Percentiles rank a stretch among this genome's conserved stretches.
phyloP scores from a whole-genome alignment of 2,329 filamentous ascomycete genomes.

The Pyricularia sp. region DNA sequence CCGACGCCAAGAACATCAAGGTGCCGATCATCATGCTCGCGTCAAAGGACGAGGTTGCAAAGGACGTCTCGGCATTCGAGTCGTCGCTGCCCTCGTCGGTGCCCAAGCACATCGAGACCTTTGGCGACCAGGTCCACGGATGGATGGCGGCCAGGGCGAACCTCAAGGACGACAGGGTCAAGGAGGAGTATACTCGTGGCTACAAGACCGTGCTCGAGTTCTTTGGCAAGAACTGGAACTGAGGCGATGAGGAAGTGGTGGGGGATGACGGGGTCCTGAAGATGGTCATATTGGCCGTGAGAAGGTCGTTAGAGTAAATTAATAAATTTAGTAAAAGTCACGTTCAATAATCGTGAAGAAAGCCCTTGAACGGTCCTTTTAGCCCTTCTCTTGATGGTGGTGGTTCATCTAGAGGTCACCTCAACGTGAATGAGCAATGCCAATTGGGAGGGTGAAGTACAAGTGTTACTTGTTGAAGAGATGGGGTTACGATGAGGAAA shows the following conservation, averaged over 20 bases:
- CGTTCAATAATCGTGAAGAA: neutral
- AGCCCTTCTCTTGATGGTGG: neutral
- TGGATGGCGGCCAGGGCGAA: slow-evolving; percentile 60
- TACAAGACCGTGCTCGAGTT: slow-evolving; percentile 47
- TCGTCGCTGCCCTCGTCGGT: slow-evolving; percentile 29
- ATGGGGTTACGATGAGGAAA: too few relatives aligned
- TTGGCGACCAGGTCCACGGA: slow-evolving; percentile 54
- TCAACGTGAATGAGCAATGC: too few relatives aligned
- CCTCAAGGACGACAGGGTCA: slow-evolving; percentile 41
- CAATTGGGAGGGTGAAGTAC: too few relatives aligned
- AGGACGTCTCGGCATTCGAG: slow-evolving; percentile 43
- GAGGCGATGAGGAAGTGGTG: neutral
- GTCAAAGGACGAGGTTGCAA: slow-evolving; percentile 48
- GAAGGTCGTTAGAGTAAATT: neutral
- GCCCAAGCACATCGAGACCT: slow-evolving; percentile 51
- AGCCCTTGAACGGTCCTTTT: neutral
- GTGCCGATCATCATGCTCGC: slow-evolving; percentile 51
- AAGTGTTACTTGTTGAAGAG: too few relatives aligned
- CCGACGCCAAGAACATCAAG: slow-evolving; percentile 45
- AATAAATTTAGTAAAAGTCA: neutral
- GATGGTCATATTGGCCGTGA: neutral
- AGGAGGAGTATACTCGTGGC: slow-evolving; percentile 48
- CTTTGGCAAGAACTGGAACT: slow-evolving; percentile 35
- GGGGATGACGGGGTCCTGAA: too few relatives aligned
- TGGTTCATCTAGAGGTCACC: neutral